Base-by-base conservation (phyloP, 208 protist genomes). In the Endotrypanum monterogeii region DNA sequence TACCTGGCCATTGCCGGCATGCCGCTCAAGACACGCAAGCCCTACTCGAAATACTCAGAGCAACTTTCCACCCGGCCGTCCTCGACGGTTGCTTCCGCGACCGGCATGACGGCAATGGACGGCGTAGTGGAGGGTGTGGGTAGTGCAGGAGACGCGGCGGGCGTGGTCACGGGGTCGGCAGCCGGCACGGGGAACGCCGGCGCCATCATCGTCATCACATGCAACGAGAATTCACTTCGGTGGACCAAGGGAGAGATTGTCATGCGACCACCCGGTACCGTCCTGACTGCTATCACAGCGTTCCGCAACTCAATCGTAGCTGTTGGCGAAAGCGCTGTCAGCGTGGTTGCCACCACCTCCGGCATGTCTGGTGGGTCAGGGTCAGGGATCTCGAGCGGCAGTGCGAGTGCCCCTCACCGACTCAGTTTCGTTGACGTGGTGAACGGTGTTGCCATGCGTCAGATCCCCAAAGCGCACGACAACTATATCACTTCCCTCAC, bases 401-500 rank as follows among this genome's bases (percentile, higher is more conserved):
- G 25, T 30, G 70, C n/a, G 14, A 46, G 37, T 14, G 44, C 63
- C 37, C 71, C 56, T 51, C 70, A 81, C 44, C 58, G 78, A 16
- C 65, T 82, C 28, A 73, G 67, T 46, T 82, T 82, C 50, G 71
- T 81, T 12, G 76, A 81, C 55, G 76, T 76, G 3, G 67, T 66
- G 28, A 84, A 71, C 46, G 84, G 83, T 54, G 84, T 87, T 63
- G 61, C 80, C n/a, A 62, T 85, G 58, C 78, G 79, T 28, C 84
- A 81, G 18, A 77, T 95, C 51, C 69, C 72, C 1, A 60, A 70
- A 3, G 90, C 84, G 1, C 93, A 97, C 76, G 73, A 75, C 39
- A 90, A 95, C 77, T 93, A 86, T 84, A 91, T 87, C 48, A 97
- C 93, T 5, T 72, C 85, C 2, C 74, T 97, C 56, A 71, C 80